Conservation (phyloP, 768 basidiomycete species). For the Dentipellis fragilis region DNA sequence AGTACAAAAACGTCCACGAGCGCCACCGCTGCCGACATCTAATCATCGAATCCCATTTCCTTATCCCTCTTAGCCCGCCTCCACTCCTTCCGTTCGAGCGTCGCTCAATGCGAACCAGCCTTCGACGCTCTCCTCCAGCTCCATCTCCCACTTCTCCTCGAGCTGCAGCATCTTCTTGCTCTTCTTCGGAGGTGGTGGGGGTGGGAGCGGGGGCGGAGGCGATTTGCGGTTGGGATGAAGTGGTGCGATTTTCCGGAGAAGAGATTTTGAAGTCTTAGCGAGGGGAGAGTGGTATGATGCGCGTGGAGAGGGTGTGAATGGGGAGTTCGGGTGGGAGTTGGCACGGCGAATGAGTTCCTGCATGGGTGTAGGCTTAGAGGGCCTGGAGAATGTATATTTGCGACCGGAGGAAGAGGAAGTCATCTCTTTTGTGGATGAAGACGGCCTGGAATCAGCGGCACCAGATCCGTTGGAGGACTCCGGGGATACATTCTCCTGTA, state of each 20-base stretch:
- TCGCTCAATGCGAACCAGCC: constrained; percentile 36
- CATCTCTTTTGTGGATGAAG: not conserved
- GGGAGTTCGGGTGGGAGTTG: constrained; percentile 56
- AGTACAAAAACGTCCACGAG: not conserved
- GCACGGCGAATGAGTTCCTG: constrained; percentile 67
- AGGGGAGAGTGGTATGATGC: constrained; percentile 48
- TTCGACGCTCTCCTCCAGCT: constrained; percentile 62
- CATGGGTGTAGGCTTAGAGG: constrained; percentile 47
- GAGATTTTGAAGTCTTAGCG: constrained; percentile 50
- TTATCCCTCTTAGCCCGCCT: constrained; percentile 51
- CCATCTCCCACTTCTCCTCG: constrained; percentile 77
- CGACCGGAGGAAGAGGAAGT: not conserved
- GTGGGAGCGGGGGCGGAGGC: constrained; percentile 64
- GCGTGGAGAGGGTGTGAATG: constrained; percentile 29
- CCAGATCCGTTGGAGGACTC: not conserved
- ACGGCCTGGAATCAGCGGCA: not conserved
- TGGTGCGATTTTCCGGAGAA: constrained; percentile 63
- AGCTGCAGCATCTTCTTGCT: constrained; percentile 67
- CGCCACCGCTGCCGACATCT: not conserved
- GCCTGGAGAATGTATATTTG: constrained; percentile 7
- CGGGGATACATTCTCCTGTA: constrained; percentile 1
- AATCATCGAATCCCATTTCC: constrained; percentile 40
- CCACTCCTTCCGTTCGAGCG: constrained; percentile 31
- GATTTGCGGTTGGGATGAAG: constrained; percentile 65
- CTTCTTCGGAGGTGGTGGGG: constrained; percentile 65